Percentiles rank a stretch among this genome's conserved stretches.
Conservation (phyloP, 805 yeast species). For the Helenozyma rhizophorensis region DNA sequence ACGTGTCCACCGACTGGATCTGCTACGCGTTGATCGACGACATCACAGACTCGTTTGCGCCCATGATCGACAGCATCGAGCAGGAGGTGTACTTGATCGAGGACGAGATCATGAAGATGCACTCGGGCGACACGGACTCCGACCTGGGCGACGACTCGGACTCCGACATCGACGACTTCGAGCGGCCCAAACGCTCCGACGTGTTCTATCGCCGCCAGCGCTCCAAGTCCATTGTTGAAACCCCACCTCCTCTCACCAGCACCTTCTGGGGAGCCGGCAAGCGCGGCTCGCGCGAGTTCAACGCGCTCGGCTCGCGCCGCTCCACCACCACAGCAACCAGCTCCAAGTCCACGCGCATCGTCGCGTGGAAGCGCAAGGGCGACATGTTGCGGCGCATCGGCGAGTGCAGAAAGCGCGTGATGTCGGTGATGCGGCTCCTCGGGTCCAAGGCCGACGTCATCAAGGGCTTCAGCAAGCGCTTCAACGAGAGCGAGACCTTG, state of each 20-base stretch:
- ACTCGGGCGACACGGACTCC: slow-evolving; percentile 55
- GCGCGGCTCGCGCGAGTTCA: slow-evolving; percentile 12
- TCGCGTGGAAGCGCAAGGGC: slow-evolving; percentile 83
- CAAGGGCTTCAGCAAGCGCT: slow-evolving; percentile 88
- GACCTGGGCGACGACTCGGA: slow-evolving; percentile 38
- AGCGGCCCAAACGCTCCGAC: slow-evolving; percentile 11
- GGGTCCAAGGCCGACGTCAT: slow-evolving; percentile 98
- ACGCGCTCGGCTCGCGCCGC: slow-evolving; percentile 8
- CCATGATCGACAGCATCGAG: slow-evolving; percentile 91
- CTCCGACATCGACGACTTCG: slow-evolving; percentile 19
- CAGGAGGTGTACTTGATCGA: slow-evolving; percentile 94
- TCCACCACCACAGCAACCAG: slow-evolving; percentile 3
- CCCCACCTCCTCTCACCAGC: slow-evolving; percentile 3
- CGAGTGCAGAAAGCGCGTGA: slow-evolving; percentile 89
- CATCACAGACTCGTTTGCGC: slow-evolving; percentile 95
- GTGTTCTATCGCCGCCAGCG: slow-evolving; percentile 33
- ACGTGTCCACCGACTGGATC: slow-evolving; percentile 93
- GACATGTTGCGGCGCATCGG: slow-evolving; percentile 94
- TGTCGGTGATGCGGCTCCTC: slow-evolving; percentile 78
- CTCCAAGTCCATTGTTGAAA: slow-evolving; percentile 37
- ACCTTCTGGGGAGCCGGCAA: slow-evolving; percentile 8
- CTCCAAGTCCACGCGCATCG: slow-evolving; percentile 45
- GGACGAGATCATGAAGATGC: slow-evolving; percentile 84
- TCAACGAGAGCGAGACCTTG: slow-evolving; percentile 53
- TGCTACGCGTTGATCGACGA: slow-evolving; percentile 96